Base-by-base conservation (phyloP, 163 green algal species). In the Chlorella variabilis region DNA sequence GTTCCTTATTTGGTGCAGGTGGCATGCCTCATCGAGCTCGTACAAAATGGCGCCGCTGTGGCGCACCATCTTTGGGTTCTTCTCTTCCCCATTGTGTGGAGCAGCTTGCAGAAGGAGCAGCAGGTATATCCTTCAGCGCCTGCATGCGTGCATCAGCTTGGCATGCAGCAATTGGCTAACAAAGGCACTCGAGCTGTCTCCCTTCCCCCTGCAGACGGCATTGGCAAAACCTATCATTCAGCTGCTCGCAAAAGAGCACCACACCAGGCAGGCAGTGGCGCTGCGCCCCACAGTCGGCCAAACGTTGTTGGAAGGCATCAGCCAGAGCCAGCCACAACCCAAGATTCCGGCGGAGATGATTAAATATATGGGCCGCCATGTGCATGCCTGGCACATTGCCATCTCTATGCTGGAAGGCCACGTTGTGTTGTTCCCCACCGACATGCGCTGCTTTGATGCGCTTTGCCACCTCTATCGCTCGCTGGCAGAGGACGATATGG, bases 1-100 rank as follows among this genome's bases (percentile, higher is more conserved):
- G 45, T 54, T 54, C 11, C 45, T 48, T 49, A n/a, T 48, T 58
- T 5, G 36, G 2, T 45, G 45, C 76, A 82, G 76, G 76, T 82
- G 29, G 62, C 67, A 0, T 86, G 93, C 13, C 87, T 99, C 49
- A 88, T 92, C 34, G 95, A 98, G 87, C 77, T 95, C 62, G 87
- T 92, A 45, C 84, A 91, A 21, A 84, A 86, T 7, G 95, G 98
- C 71, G 56, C 90, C 9, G 33, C 85, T 15, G 85, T 98, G 62
- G 94, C 95, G 5, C 94, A 96, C 79, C 94, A 89, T 86, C 82
- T 99, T 42, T 99, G 96, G 96, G 95, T 98, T 56, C 89, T 98
- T 69, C 87, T 98, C 29, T 99, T 99, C 88, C 97, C 97, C 83
- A 99, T 99, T 80, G 93, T 98, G 42, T 99, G 97, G 97, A 94